Evolutionary conservation across 1,284 basidiomycete species (phyloP).

Genomic region (Chalciporus sp.): DNA sequence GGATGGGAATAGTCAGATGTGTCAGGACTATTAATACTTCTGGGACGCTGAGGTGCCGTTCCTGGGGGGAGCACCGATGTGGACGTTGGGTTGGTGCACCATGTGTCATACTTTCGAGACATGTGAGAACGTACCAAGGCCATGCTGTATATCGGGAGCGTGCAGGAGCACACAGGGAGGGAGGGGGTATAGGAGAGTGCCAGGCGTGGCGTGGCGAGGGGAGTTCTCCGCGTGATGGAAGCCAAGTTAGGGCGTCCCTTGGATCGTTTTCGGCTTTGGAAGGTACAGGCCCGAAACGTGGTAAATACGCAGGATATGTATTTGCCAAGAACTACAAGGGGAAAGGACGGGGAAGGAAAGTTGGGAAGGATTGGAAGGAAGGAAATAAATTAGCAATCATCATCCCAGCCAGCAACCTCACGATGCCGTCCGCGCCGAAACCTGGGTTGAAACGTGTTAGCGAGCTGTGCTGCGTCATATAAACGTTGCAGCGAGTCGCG

Average conservation of each 20-base stretch:
- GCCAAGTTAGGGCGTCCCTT: slow-evolving; percentile 3
- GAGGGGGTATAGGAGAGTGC: slow-evolving; percentile 5
- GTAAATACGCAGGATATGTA: slow-evolving; percentile 2
- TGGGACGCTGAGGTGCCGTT: slow-evolving; percentile 13
- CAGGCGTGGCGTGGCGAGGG: neutral
- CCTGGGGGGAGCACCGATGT: slow-evolving; percentile 17
- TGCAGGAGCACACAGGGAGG: neutral
- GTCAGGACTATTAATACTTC: slow-evolving; percentile 19
- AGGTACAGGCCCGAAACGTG: slow-evolving; percentile 23
- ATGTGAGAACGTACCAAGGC: slow-evolving; percentile 11
- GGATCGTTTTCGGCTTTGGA: neutral
- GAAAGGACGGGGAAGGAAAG: slow-evolving; percentile 4
- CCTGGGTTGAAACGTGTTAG: slow-evolving; percentile 14
- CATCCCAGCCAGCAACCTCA: slow-evolving; percentile 6
- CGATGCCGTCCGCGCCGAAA: slow-evolving; percentile 21
- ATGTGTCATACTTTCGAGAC: slow-evolving; percentile 17
- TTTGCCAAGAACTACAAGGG: slow-evolving; percentile 14
- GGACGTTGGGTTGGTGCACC: slow-evolving; percentile 9
- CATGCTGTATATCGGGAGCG: neutral
- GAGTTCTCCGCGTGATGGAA: neutral
- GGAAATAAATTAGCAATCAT: slow-evolving; percentile 2
- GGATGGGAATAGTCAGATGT: slow-evolving; percentile 16
- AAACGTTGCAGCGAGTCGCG: slow-evolving; percentile 9
- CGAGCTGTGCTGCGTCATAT: slow-evolving; percentile 17
- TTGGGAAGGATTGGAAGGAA: neutral